Conservation (phyloP, 1,139 yeast genomes). For the Pneumocystis wakefieldiae region DNA sequence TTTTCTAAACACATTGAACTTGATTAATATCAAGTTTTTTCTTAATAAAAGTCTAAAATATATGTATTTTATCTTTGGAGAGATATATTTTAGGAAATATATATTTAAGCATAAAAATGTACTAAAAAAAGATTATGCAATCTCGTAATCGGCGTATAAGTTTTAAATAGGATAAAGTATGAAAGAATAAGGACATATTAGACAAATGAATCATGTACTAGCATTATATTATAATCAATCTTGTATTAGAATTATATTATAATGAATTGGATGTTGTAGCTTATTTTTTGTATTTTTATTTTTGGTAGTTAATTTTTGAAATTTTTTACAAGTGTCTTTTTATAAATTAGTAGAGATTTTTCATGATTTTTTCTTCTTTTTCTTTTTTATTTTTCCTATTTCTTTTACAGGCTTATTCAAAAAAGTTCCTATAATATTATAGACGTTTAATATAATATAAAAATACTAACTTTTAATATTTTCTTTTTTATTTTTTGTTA, state of each 20-base stretch:
- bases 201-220: no score
- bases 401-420: background rate
- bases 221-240: no score
- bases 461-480: background rate
- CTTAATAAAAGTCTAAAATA: no score
- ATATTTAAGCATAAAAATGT: no score
- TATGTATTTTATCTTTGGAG: no score
- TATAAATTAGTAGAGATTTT: background rate
- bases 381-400: background rate
- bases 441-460: background rate
- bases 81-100: no score
- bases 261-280: no score
- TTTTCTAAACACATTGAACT: background rate
- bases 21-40: background rate
- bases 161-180: no score
- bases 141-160: no score
- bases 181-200: no score
- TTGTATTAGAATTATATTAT: no score
- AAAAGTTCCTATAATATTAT: background rate
- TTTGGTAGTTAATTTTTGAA: background rate
- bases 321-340: background rate
- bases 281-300: background rate
- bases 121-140: no score
- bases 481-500: constrained; percentile 56
- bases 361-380: background rate